Base-by-base conservation (phyloP, 768 basidiomycete genomes). In the Fistulinella prunicolor region DNA sequence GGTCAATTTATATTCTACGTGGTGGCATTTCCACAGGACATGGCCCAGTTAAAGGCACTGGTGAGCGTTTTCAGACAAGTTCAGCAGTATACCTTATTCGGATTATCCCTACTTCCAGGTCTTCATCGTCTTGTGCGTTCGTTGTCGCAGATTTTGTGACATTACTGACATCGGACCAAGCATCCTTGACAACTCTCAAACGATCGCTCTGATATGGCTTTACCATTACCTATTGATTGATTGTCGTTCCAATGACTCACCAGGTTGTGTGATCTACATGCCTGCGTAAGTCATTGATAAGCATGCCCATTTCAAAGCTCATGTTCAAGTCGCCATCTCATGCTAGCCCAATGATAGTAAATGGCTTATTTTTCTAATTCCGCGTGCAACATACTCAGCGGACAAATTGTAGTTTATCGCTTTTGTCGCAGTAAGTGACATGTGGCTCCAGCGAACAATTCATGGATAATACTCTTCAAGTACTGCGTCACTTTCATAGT, bases 1-100 rank as follows among this genome's bases (percentile, higher is more conserved):
- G 42, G 58, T 19, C 61, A 62, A 51, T 46, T 49, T 46, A 28
- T 51, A 10, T 57, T 55, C 36, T 63, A 63, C 37, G 14, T 55
- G 10, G 30, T 32, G 38, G 30, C 43, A 1, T 63, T 63, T 51
- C 59, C 59, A 3, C 34, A 8, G 10, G 61, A 63, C 30, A 17
- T 10, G 29, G 8, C 29, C 13, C 37, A 28, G 4, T 16, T 63
- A 8, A 63, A 45, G 37, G 6, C 13, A 10, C 14, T 47, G 46
- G 61, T 61, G 8, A 49, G 61, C 24, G n/a, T 10, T 16, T n/a
- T n/a, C n/a, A n/a, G n/a, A n/a, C 26, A 10, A n/a, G 21, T 8
- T 9, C 13, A 13, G 20, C 2, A 1, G 22, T 2, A 14, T 2
- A 40, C 17, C 24, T n/a, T 28, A 28, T 13, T 29, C 16, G 3